These are phyloP conservation scores for Aspergillus carbonarius DNA, from an alignment of 2,329 filamentous ascomycete species.

Conservation along the genomic window DNA sequence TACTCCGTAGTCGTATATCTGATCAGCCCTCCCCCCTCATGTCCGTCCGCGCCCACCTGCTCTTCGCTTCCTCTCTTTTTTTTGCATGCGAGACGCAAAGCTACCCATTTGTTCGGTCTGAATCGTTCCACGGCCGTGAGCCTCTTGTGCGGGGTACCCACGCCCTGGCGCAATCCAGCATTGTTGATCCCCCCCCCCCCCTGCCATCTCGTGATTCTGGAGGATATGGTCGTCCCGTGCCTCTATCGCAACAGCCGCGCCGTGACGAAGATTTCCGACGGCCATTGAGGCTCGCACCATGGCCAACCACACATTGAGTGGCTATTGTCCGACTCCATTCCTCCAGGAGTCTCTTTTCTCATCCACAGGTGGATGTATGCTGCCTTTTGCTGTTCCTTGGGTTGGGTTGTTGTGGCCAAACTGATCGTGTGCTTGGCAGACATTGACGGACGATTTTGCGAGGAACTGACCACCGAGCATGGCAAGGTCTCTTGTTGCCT, in stretches of 20 bases:
- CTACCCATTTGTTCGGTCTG: conserved; percentile 9
- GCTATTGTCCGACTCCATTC: conserved; percentile 68
- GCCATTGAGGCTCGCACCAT: conserved; percentile 19
- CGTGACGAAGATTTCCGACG: conserved; percentile 1
- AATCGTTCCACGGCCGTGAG: conserved; percentile 20
- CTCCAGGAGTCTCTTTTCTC: conserved; percentile 63
- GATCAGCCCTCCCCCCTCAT: conserved; percentile 10
- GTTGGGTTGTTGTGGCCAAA: conserved; percentile 24
- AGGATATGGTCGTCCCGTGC: conserved; percentile 16
- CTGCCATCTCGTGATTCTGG: background rate
- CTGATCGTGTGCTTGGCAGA: conserved; percentile 44
- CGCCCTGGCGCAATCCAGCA: conserved; percentile 1
- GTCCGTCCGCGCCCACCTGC: conserved; percentile 11
- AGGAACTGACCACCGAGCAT: conserved; percentile 43
- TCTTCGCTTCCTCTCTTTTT: conserved; percentile 12
- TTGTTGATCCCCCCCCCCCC: background rate
- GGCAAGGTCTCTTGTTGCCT: conserved; percentile 70
- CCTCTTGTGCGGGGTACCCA: conserved; percentile 21
- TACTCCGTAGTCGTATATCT: conserved; percentile 21
- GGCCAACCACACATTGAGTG: conserved; percentile 30
- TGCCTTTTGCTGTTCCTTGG: background rate
- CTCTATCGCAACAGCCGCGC: conserved; percentile 11
- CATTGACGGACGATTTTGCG: conserved; percentile 61
- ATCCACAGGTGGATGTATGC: conserved; percentile 64
- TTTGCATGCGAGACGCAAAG: conserved; percentile 8